Evolutionary conservation across 192 early-diverging fungal genomes (phyloP).

Genomic region (Mortierella claussenii): DNA sequence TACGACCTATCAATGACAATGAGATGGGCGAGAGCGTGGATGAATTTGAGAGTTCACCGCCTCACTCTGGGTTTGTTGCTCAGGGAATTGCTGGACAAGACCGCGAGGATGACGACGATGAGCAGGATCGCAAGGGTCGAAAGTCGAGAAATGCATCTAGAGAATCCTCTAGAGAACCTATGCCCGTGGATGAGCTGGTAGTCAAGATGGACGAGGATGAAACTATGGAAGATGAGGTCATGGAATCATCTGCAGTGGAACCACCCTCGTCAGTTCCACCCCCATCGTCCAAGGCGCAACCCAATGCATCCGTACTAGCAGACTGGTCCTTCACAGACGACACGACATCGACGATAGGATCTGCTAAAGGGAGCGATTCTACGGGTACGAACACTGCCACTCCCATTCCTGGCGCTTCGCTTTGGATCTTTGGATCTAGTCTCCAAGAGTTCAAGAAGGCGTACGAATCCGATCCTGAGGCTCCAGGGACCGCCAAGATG

Average conservation of each 20-base stretch:
- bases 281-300: conserved; percentile 3
- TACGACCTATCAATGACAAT: background rate
- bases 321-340: conserved; percentile 30
- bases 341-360: background rate
- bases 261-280: conserved; percentile 33
- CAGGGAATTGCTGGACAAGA: conserved; percentile 18
- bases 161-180: conserved; percentile 44
- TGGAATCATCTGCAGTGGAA: conserved; percentile 29
- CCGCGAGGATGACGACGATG: conserved; percentile 9
- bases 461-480: conserved; percentile 12
- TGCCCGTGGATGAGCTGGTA: conserved; percentile 21
- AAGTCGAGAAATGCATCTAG: conserved; percentile 16
- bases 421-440: conserved; percentile 65
- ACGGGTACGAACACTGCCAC: conserved; percentile 4
- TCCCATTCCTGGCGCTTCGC: conserved; percentile 51
- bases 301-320: conserved; percentile 12
- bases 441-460: conserved; percentile 53
- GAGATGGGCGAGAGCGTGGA: conserved; percentile 12
- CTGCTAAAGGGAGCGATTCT: conserved; percentile 5
- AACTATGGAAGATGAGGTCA: conserved; percentile 36
- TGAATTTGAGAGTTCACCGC: conserved; percentile 23
- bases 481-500: conserved; percentile 53
- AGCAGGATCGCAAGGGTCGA: conserved; percentile 3
- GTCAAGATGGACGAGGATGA: conserved; percentile 8
- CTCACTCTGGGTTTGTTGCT: background rate